Evolutionary conservation across 1,139 yeast genomes (phyloP).

Genomic region (Nadsonia starkeyi-henricii): DNA sequence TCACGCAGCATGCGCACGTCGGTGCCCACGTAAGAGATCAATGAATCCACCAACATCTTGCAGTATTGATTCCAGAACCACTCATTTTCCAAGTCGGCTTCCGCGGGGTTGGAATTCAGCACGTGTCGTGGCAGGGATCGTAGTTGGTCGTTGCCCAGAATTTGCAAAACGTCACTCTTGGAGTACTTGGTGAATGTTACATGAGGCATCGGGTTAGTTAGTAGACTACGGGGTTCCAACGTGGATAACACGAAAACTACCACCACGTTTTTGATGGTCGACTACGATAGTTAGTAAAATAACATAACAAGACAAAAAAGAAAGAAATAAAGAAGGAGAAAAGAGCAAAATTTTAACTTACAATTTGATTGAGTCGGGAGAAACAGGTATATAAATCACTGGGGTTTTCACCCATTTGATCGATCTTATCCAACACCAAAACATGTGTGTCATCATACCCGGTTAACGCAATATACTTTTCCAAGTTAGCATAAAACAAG

Average conservation of each 20-base stretch:
- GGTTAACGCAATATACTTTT: neutral
- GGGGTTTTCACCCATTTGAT: slow-evolving; percentile 38
- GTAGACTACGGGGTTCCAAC: slow-evolving; percentile 33
- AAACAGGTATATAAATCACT: slow-evolving; percentile 35
- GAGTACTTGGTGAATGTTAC: slow-evolving; percentile 36
- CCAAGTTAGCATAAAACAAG: neutral
- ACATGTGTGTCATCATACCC: neutral
- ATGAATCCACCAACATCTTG: slow-evolving; percentile 33
- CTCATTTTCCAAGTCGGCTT: neutral
- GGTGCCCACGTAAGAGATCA: slow-evolving; percentile 40
- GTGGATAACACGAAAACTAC: slow-evolving; percentile 26
- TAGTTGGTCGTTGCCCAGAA: slow-evolving; percentile 20
- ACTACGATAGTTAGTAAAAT: neutral
- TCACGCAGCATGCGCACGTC: slow-evolving; percentile 33
- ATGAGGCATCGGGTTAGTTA: slow-evolving; percentile 37
- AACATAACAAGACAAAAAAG: neutral
- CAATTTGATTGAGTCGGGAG: slow-evolving; percentile 32
- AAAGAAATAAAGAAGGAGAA: neutral
- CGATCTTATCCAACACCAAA: slow-evolving; percentile 25
- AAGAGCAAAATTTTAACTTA: neutral
- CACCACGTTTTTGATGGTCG: slow-evolving; percentile 16
- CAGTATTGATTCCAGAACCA: slow-evolving; percentile 12
- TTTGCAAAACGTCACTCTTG: slow-evolving; percentile 27
- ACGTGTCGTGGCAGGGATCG: slow-evolving; percentile 4
- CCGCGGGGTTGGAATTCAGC: neutral